These are phyloP conservation scores for Sicyos edulis DNA, from an alignment of 306 rosid genomes.

Conservation along the genomic window DNA sequence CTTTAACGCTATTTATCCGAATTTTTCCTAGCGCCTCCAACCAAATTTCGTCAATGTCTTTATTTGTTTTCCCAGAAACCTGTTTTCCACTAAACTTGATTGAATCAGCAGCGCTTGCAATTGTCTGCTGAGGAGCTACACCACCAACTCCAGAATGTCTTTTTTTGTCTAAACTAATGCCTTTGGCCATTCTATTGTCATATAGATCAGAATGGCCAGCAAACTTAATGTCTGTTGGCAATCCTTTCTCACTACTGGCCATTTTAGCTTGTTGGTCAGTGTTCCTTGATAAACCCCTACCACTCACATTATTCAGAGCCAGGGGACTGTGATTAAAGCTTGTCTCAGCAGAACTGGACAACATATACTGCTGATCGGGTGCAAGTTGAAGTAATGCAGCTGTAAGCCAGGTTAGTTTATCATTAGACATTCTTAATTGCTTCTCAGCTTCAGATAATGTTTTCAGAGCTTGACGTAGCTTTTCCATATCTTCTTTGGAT, in stretches of 20 bases:
- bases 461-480: constrained; percentile 91
- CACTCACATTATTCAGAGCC: constrained; percentile 38
- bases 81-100: constrained; percentile 43
- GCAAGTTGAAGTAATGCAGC: constrained; percentile 99
- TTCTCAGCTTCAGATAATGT: constrained; percentile 94
- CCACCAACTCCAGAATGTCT: constrained; percentile 39
- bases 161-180: constrained; percentile 45
- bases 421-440: constrained; percentile 90
- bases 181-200: constrained; percentile 32
- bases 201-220: background rate
- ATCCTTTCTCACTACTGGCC: constrained; percentile 31
- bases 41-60: constrained; percentile 82
- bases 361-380: constrained; percentile 89
- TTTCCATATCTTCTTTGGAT: constrained; percentile 92
- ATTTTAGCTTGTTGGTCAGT: constrained; percentile 41
- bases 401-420: constrained; percentile 90
- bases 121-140: constrained; percentile 44
- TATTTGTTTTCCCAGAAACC: constrained; percentile 26
- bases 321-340: constrained; percentile 83
- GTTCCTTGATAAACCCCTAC: constrained; percentile 39
- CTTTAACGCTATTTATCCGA: constrained; percentile 55
- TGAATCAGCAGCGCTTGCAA: constrained; percentile 30
- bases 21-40: constrained; percentile 74
- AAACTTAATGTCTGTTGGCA: constrained; percentile 32
- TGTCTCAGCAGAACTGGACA: constrained; percentile 78